phyloP scores from a whole-genome alignment of 2,329 filamentous ascomycete genomes.

The Ophiostoma montium region DNA sequence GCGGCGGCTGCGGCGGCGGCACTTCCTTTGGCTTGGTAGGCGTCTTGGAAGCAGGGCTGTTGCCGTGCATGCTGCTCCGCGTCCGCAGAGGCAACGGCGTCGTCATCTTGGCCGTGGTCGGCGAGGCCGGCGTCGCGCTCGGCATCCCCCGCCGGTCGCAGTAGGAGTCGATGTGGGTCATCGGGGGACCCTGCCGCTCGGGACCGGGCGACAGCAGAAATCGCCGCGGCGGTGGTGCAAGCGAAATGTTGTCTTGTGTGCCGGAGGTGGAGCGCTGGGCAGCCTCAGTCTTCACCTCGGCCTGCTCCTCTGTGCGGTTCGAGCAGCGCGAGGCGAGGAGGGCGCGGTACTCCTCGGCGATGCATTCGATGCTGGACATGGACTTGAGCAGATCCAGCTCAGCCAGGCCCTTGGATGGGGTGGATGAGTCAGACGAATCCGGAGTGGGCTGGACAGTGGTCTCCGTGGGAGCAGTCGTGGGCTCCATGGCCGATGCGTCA shows the following conservation, averaged over 20 bases:
- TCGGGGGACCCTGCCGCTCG: neutral
- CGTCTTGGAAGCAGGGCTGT: neutral
- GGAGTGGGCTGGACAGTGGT: conserved; percentile 6
- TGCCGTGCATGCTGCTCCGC: neutral
- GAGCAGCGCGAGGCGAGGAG: conserved; percentile 28
- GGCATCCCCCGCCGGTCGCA: neutral
- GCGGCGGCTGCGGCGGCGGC: conserved; percentile 3
- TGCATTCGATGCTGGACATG: conserved; percentile 29
- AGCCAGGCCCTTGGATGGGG: neutral
- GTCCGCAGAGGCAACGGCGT: conserved; percentile 3
- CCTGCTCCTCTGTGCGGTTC: conserved; percentile 17
- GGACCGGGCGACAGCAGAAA: neutral
- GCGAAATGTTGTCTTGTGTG: conserved; percentile 2
- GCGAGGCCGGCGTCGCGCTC: neutral
- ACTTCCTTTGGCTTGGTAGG: neutral
- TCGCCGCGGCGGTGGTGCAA: neutral
- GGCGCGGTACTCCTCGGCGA: conserved; percentile 37
- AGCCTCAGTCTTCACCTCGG: conserved; percentile 7
- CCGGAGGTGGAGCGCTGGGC: neutral
- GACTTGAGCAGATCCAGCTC: conserved; percentile 10
- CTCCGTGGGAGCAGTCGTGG: too few species aligned
- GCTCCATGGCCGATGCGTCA: neutral
- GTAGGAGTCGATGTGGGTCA: neutral
- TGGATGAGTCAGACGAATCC: conserved; percentile 1
- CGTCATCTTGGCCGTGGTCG: neutral